These are phyloP conservation scores for Xylaria cubensis DNA, from an alignment of 495 filamentous ascomycete genomes.

Conservation along the genomic window DNA sequence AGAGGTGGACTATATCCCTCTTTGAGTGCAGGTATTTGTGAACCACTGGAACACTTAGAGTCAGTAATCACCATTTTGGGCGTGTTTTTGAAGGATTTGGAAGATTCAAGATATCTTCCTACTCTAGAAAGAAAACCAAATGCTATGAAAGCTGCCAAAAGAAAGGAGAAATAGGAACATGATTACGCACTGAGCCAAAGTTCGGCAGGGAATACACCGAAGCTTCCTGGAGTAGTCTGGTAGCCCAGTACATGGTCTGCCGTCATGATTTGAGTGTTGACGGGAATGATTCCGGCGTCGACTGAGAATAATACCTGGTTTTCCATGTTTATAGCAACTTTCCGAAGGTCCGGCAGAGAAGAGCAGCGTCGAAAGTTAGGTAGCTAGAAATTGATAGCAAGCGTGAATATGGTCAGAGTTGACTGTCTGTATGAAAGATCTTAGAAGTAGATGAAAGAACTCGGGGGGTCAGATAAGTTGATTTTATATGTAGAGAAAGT, in stretches of 20 bases:
- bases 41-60: not conserved
- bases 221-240: not conserved
- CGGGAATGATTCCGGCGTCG: not conserved
- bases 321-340: not conserved
- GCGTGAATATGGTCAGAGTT: not conserved
- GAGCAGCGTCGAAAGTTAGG: not conserved
- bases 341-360: not conserved
- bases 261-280: not conserved
- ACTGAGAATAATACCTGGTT: not conserved
- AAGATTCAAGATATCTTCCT: not conserved
- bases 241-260: not conserved
- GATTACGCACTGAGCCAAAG: not conserved
- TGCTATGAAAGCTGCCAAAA: not conserved
- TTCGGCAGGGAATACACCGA: not conserved
- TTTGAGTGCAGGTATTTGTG: not conserved
- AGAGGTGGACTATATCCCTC: not conserved
- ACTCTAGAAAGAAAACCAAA: not conserved
- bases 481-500: not conserved
- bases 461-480: not conserved
- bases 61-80: not conserved
- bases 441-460: not conserved
- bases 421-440: not conserved
- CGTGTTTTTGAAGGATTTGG: not conserved
- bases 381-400: not conserved
- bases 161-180: not conserved